These are phyloP conservation scores for Aspergillaceae sp. DNA, from an alignment of 2,329 filamentous ascomycete species.

Conservation along the genomic window DNA sequence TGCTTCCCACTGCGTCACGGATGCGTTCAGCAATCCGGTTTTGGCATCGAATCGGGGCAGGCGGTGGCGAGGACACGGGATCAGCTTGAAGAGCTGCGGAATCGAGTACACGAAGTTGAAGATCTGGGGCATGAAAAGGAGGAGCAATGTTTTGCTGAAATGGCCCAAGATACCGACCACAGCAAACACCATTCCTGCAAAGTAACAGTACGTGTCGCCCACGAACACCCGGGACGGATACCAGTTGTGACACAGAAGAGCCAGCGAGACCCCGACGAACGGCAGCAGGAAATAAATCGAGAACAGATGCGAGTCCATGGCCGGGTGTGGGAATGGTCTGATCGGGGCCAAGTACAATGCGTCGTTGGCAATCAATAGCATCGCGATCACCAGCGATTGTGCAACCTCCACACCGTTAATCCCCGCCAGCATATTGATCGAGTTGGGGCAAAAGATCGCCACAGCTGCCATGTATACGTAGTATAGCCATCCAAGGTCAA, in stretches of 20 bases:
- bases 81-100: constrained; percentile 80
- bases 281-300: constrained; percentile 90
- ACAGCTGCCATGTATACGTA: constrained; percentile 95
- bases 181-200: constrained; percentile 97
- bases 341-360: constrained; percentile 68
- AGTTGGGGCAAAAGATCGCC: constrained; percentile 96
- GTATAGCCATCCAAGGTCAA: constrained; percentile 77
- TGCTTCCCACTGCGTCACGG: constrained; percentile 65
- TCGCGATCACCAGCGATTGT: constrained; percentile 83
- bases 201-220: constrained; percentile 98
- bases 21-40: constrained; percentile 78
- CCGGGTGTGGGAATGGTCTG: constrained; percentile 78
- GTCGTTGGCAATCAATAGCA: constrained; percentile 79
- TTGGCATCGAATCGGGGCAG: constrained; percentile 80
- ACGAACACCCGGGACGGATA: constrained; percentile 93
- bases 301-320: constrained; percentile 91
- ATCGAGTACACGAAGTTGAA: constrained; percentile 94
- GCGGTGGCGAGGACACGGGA: constrained; percentile 88
- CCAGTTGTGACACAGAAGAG: constrained; percentile 86
- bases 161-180: constrained; percentile 94
- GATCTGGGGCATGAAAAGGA: constrained; percentile 85
- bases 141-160: constrained; percentile 91
- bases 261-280: constrained; percentile 84
- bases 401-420: constrained; percentile 96
- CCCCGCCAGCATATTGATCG: constrained; percentile 99